Evolutionary conservation across 2,329 filamentous ascomycete species (phyloP), one percentile per base, ranked within the genome.

Genomic region (Aureobasidium melanogenum): DNA sequence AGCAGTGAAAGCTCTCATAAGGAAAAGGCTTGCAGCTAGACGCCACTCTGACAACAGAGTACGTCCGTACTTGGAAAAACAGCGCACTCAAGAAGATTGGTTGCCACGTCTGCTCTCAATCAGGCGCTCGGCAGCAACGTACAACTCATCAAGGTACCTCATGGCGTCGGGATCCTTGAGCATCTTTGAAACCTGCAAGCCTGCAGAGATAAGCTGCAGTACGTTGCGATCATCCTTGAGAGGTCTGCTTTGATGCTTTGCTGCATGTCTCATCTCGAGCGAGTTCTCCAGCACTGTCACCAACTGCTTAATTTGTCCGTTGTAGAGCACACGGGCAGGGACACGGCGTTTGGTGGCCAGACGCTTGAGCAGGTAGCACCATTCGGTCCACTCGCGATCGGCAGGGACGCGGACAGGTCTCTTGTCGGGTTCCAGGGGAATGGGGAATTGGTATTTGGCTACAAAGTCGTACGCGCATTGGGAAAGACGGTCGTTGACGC

Each of bases 401-500:
- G 86, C 85, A 34, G 89, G 85, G 48, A 85, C 79, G 71, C 88
- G 85, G 58, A 92, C 82, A 61, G 87, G 87, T 67, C 89, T 83
- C 83, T 91, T 91, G 72, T 93, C 88, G 73, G 88, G 84, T 62
- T 90, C 89, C 68, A 94, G 76, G 12, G 90, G 90, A 67, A 95
- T 91, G 14, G 90, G 90, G 71, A 95, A 95, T 74, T 93, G 89
- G 73, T 94, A 94, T 75, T 91, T 91, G 68, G 90, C 90, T 69
- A 95, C 87, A 74, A 95, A 95, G 75, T 95, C 89, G 79, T 88
- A 95, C 34, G 89, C 90, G 73, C 89, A 94, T 73, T 88, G 88
- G 26, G 89, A 91, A 48, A 95, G 80, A 64, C 89, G 84, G 75
- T 93, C 89, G 77, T 94, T 94, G 74, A 94, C 89, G 73, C 87